Evolutionary conservation across 345 rosid genomes (phyloP).

Genomic region (Gossypium ekmanianum): DNA sequence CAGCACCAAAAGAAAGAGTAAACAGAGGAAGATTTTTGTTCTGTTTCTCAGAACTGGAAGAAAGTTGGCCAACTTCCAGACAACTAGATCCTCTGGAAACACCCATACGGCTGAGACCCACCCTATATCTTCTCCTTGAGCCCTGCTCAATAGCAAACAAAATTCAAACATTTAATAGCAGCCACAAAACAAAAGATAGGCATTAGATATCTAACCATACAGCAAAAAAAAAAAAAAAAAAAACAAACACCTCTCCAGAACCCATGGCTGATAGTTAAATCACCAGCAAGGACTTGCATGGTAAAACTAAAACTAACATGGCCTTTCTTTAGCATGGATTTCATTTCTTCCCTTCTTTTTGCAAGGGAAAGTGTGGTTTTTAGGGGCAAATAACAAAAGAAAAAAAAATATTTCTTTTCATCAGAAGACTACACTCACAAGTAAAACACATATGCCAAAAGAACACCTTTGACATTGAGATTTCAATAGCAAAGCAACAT

Average conservation of each 20-base stretch:
- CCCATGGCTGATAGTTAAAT: neutral
- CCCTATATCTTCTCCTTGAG: constrained; percentile 38
- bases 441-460: neutral
- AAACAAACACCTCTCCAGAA: neutral
- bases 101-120: constrained; percentile 28
- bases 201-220: neutral
- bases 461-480: neutral
- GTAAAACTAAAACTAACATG: neutral
- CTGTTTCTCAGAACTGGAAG: constrained; percentile 29
- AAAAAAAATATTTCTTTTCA: neutral
- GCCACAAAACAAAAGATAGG: neutral
- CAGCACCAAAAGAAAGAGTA: constrained; percentile 51
- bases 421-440: neutral
- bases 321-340: no score
- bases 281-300: neutral
- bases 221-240: neutral
- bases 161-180: constrained; percentile 18
- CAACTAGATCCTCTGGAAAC: constrained; percentile 30
- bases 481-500: constrained; percentile 11
- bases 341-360: no score
- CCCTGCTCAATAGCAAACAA: constrained; percentile 39
- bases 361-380: neutral
- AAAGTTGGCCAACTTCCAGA: constrained; percentile 24
- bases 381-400: neutral
- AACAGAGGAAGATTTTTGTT: constrained; percentile 36